A percentile compares a stretch with the other conserved stretches of the same genome.
These are phyloP conservation scores for Polyporus arcularius DNA, from an alignment of 768 basidiomycete genomes.

Conservation along the genomic window DNA sequence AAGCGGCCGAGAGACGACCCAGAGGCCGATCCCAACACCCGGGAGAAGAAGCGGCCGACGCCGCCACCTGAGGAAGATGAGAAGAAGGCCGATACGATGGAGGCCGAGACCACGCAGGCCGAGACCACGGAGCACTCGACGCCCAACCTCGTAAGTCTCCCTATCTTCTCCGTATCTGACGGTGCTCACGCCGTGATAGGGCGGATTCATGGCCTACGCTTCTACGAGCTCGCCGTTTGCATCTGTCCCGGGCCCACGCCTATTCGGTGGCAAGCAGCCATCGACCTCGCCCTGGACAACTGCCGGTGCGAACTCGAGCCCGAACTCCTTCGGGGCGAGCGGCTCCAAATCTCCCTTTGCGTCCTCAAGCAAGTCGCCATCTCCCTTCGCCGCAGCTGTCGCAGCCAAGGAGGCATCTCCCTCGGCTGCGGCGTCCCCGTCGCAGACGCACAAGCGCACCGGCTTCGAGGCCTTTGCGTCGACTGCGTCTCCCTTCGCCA, in stretches of 20 bases:
- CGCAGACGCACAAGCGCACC: constrained; percentile 43
- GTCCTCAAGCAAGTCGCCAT: constrained; percentile 12
- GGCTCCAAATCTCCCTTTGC: constrained; percentile 16
- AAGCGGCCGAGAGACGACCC: constrained; percentile 67
- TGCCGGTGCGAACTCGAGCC: constrained; percentile 8
- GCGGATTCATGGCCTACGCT: constrained; percentile 82
- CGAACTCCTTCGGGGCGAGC: constrained; percentile 12
- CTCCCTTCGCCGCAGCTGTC: constrained; percentile 29
- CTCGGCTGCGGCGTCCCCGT: not conserved
- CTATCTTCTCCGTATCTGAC: constrained; percentile 8
- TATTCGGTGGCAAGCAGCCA: constrained; percentile 40
- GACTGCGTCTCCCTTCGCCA: constrained; percentile 51
- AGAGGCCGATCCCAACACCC: constrained; percentile 62
- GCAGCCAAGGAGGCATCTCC: constrained; percentile 24
- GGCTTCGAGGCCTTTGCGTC: constrained; percentile 62
- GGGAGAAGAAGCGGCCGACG: constrained; percentile 49
- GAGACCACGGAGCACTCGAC: constrained; percentile 7
- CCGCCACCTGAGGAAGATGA: constrained; percentile 62
- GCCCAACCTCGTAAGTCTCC: constrained; percentile 49
- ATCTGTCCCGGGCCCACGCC: constrained; percentile 66
- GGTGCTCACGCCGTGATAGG: constrained; percentile 34
- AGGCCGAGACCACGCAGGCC: constrained; percentile 9
- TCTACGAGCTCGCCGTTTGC: constrained; percentile 75
- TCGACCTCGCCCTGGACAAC: constrained; percentile 29
- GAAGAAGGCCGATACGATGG: constrained; percentile 12